phyloP scores from a whole-genome alignment of 306 rosid species.

The Senna siamea region DNA sequence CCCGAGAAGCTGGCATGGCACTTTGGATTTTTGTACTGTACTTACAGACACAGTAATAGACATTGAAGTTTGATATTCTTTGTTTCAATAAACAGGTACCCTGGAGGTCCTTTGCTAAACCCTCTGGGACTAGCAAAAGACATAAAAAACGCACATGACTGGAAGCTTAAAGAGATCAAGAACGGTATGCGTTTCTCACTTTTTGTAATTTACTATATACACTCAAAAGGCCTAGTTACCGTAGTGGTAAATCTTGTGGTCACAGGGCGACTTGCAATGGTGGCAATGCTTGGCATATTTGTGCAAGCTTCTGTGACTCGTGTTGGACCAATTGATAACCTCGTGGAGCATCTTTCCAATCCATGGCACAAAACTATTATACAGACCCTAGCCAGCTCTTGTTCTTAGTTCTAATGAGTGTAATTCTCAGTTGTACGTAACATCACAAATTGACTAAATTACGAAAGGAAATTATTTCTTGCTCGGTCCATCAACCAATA shows the following conservation, averaged over 20 bases:
- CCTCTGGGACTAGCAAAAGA: slow-evolving; percentile 92
- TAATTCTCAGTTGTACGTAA: slow-evolving; percentile 25
- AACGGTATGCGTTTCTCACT: slow-evolving; percentile 56
- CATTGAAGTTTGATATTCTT: slow-evolving; percentile 18
- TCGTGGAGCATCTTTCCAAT: slow-evolving; percentile 85
- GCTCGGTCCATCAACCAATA: neutral
- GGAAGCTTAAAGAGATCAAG: slow-evolving; percentile 92
- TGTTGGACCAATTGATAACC: slow-evolving; percentile 93
- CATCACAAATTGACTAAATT: neutral
- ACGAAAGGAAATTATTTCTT: slow-evolving; percentile 3
- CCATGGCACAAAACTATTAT: slow-evolving; percentile 91
- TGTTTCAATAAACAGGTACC: slow-evolving; percentile 61
- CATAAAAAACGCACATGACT: slow-evolving; percentile 68
- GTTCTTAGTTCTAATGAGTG: slow-evolving; percentile 41
- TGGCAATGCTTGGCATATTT: slow-evolving; percentile 87
- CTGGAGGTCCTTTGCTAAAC: slow-evolving; percentile 84
- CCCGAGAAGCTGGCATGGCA: neutral
- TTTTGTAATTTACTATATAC: slow-evolving; percentile 9
- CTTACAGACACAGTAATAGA: too few relatives aligned
- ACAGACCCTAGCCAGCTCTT: slow-evolving; percentile 67
- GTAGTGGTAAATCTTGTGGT: slow-evolving; percentile 19
- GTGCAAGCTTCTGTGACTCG: slow-evolving; percentile 91
- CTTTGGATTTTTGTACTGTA: too few relatives aligned
- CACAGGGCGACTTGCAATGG: slow-evolving; percentile 86
- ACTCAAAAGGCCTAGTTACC: slow-evolving; percentile 5